Evolutionary conservation across 345 rosid species (phyloP).

Genomic region (Eutrema japonicum): DNA sequence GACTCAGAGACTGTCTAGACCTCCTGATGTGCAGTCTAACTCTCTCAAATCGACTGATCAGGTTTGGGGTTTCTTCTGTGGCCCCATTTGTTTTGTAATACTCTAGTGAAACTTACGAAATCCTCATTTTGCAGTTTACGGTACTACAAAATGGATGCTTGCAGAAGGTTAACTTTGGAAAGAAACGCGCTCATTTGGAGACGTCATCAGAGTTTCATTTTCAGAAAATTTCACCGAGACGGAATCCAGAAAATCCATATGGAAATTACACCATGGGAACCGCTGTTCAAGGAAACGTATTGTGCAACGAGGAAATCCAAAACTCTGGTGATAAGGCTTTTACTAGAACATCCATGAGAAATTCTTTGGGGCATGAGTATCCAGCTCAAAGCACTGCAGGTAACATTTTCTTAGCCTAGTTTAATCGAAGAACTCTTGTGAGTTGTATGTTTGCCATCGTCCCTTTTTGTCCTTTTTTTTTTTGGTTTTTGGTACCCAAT

Average conservation of each 20-base stretch:
- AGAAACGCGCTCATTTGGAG: conserved; percentile 44
- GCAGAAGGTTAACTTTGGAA: conserved; percentile 50
- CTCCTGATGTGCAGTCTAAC: conserved; percentile 33
- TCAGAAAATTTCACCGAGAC: conserved; percentile 32
- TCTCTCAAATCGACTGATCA: conserved; percentile 43
- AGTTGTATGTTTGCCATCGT: conserved; percentile 11
- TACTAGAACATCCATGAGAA: conserved; percentile 33
- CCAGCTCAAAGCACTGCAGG: conserved; percentile 49
- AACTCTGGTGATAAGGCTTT: conserved; percentile 38
- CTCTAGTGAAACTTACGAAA: not conserved
- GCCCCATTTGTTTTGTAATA: not conserved
- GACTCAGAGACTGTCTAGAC: conserved; percentile 32
- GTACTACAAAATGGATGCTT: conserved; percentile 50
- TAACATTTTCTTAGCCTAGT: conserved; percentile 41
- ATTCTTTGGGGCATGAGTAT: conserved; percentile 37
- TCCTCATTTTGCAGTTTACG: conserved; percentile 48
- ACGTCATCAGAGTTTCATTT: conserved; percentile 50
- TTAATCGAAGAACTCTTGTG: not conserved
- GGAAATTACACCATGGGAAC: conserved; percentile 24
- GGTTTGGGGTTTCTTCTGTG: conserved; percentile 49
- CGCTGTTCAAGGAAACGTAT: conserved; percentile 27
- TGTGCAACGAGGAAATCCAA: conserved; percentile 36
- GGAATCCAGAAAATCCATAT: conserved; percentile 21
- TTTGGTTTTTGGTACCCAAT: not conserved
- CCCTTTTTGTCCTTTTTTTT: not conserved